A percentile compares a stretch with the other conserved stretches of the same genome.
Conservation (phyloP, 306 rosid species). For the Calophaca sinica region DNA sequence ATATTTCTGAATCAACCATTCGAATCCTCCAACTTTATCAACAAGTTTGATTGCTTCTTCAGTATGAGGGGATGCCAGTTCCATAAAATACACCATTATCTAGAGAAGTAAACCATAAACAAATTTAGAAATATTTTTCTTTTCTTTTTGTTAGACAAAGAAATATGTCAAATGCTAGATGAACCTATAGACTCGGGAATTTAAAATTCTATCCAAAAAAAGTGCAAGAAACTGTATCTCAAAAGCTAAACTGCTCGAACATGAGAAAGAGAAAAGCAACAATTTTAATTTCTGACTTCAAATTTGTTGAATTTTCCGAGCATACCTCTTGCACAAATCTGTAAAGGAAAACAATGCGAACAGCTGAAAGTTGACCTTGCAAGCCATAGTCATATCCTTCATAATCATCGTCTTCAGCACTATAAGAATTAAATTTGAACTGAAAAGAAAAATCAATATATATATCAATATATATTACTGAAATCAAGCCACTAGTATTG, state of each 20-base stretch:
- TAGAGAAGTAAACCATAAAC: slow-evolving; percentile 49
- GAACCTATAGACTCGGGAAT: slow-evolving; percentile 33
- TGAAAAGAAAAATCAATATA: slow-evolving; percentile 51
- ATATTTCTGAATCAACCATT: slow-evolving; percentile 92
- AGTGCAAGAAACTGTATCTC: slow-evolving; percentile 2
- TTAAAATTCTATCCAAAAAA: slow-evolving; percentile 35
- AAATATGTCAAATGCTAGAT: slow-evolving; percentile 30
- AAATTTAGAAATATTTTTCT: slow-evolving; percentile 8
- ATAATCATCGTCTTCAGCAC: slow-evolving; percentile 89
- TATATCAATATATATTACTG: background rate
- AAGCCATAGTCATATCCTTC: slow-evolving; percentile 91
- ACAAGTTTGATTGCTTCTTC: slow-evolving; percentile 96
- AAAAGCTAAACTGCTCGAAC: slow-evolving; percentile 13
- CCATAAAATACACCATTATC: slow-evolving; percentile 95
- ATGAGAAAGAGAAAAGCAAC: slow-evolving; percentile 20
- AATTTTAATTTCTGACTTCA: slow-evolving; percentile 32
- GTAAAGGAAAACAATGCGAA: slow-evolving; percentile 92
- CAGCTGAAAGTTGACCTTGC: slow-evolving; percentile 94
- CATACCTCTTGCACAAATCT: slow-evolving; percentile 98
- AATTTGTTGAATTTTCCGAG: slow-evolving; percentile 25
- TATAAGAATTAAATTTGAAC: slow-evolving; percentile 91
- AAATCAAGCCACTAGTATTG: background rate
- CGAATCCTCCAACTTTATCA: slow-evolving; percentile 98
- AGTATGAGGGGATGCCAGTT: slow-evolving; percentile 83
- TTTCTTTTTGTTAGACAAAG: background rate